Base-by-base conservation (phyloP, 306 rosid genomes). In the Hylodesmum podocarpum region DNA sequence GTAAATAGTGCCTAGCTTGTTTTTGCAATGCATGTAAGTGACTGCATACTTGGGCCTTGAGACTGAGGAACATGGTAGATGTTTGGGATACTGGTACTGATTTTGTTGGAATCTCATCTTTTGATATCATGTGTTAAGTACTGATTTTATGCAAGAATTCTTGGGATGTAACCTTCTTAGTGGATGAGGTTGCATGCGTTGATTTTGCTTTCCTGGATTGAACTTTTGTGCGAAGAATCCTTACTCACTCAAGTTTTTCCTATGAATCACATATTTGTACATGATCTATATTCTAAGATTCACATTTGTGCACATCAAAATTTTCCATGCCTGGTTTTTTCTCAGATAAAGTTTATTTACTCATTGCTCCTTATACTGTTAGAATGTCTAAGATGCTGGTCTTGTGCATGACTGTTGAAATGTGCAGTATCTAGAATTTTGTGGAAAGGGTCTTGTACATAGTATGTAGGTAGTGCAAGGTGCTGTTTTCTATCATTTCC, bases 281-380 rank as follows among this genome's bases (percentile, higher is more conserved):
- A n/a, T n/a, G n/a, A n/a, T n/a, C n/a, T n/a, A n/a, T n/a, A n/a
- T n/a, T n/a, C n/a, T n/a, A n/a, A n/a, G n/a, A n/a, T n/a, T n/a
- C n/a, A n/a, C n/a, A n/a, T n/a, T n/a, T 43, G 27, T 54, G 34
- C 11, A 34, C 69, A 18, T 58, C 13, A 64, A 44, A 70, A 28
- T 28, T 49, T 40, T 4, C 29, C 58, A 18, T 15, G 8, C 44
- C 15, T 21, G 39, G 47, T 75, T 41, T 37, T 27, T 41, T 75
- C 44, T 43, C 33, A 22, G 81, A 53, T 63, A 61, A 54, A 51
- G 70, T 54, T 83, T 78, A 36, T 37, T 40, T 67, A 1, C 47
- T 83, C 44, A 7, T 27, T 47, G 19, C 34, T 46, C 43, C 25
- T 77, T 43, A 57, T 77, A 29, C 22, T 25, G 70, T 65, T 72